Evolutionary conservation across 2,329 filamentous ascomycete genomes (phyloP).

Genomic region (Incumbomyces lentus): DNA sequence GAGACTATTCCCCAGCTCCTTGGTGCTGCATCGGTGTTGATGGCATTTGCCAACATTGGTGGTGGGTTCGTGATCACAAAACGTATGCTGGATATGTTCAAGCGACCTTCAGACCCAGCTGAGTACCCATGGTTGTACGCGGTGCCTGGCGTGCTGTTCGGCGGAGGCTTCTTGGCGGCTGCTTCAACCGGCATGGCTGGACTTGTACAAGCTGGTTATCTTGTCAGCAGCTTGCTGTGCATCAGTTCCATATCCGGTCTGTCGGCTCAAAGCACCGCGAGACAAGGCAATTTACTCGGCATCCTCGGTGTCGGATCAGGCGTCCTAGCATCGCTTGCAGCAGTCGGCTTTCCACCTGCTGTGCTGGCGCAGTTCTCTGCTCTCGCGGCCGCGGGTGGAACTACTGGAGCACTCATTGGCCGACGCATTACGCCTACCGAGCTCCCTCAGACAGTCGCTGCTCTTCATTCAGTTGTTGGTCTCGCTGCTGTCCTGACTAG

Average conservation of each 20-base stretch:
- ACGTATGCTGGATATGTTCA: constrained; percentile 88
- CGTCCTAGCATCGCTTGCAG: constrained; percentile 70
- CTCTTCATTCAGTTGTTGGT: constrained; percentile 81
- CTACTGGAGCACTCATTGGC: constrained; percentile 64
- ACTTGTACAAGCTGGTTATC: constrained; percentile 76
- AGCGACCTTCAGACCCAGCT: constrained; percentile 70
- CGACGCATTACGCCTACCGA: constrained; percentile 80
- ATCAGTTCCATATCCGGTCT: constrained; percentile 70
- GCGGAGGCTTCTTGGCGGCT: constrained; percentile 69
- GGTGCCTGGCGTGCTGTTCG: constrained; percentile 65
- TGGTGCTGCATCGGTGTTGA: constrained; percentile 66
- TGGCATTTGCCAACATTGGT: constrained; percentile 81
- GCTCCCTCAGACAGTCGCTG: constrained; percentile 79
- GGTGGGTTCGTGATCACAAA: constrained; percentile 89
- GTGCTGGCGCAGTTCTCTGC: constrained; percentile 70
- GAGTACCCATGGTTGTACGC: constrained; percentile 85
- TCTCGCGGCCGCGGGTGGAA: constrained; percentile 60
- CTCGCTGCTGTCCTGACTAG: constrained; percentile 80
- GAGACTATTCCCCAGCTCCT: constrained; percentile 69
- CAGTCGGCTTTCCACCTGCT: constrained; percentile 69
- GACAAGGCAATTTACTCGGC: constrained; percentile 75
- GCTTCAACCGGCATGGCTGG: constrained; percentile 73
- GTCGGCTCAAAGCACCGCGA: constrained; percentile 70
- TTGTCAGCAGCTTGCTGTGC: constrained; percentile 74
- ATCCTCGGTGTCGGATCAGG: constrained; percentile 77